A percentile compares a stretch with the other conserved stretches of the same genome.
These are phyloP conservation scores for Aureobasidium sp. DNA, from an alignment of 2,329 filamentous ascomycete species.

Conservation along the genomic window DNA sequence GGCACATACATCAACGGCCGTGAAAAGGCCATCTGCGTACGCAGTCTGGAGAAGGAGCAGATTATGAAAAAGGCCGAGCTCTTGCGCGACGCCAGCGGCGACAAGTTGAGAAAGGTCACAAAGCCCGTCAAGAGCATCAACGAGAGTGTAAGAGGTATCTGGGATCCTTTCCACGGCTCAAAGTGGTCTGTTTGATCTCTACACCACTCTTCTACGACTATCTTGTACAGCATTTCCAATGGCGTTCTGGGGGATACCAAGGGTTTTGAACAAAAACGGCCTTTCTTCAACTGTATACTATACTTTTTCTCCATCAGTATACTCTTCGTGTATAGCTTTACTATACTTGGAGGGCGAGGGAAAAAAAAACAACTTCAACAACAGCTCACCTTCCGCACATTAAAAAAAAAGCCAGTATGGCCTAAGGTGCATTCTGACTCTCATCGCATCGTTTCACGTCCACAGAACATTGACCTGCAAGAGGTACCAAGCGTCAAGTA, in stretches of 20 bases:
- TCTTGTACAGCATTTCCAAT: constrained; percentile 16
- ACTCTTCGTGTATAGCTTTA: neutral
- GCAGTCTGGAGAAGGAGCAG: constrained; percentile 73
- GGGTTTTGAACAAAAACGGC: neutral
- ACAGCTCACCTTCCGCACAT: no score
- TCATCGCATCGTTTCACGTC: neutral
- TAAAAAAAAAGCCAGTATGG: neutral
- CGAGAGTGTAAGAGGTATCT: constrained; percentile 59
- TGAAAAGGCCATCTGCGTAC: constrained; percentile 78
- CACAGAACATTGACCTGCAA: neutral
- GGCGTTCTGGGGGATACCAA: constrained; percentile 16
- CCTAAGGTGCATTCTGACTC: neutral
- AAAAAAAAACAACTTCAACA: neutral
- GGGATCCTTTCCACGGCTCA: constrained; percentile 56
- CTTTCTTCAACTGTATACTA: constrained; percentile 10
- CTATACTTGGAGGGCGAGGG: neutral
- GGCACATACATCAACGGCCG: constrained; percentile 90
- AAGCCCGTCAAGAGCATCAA: constrained; percentile 56
- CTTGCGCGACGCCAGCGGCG: constrained; percentile 66
- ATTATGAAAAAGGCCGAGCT: constrained; percentile 73
- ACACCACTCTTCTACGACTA: neutral
- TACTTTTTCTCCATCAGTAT: neutral
- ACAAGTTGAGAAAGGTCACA: constrained; percentile 57
- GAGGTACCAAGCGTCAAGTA: neutral
- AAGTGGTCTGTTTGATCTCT: constrained; percentile 41